A percentile compares a stretch with the other conserved stretches of the same genome.
Evolutionary conservation across 2,329 filamentous ascomycete genomes (phyloP).

Genomic region (Ambrosiella xylebori): DNA sequence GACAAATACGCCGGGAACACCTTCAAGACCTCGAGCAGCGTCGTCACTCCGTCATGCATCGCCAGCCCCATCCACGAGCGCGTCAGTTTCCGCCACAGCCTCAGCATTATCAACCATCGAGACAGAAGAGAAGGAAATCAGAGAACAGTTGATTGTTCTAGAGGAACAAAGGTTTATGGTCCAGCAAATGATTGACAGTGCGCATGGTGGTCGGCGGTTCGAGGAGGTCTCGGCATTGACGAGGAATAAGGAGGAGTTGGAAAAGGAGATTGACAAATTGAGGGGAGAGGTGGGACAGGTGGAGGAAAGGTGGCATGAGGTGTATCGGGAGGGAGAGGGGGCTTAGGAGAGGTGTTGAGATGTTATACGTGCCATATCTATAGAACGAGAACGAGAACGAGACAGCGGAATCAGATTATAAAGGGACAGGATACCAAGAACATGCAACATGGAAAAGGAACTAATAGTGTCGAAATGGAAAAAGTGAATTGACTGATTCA

Average conservation of each 20-base stretch:
- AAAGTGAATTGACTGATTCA: too few relatives aligned
- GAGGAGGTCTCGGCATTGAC: constrained; percentile 72
- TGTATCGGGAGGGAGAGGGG: constrained; percentile 9
- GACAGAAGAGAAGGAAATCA: constrained; percentile 64
- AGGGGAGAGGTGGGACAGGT: constrained; percentile 48
- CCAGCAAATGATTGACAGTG: constrained; percentile 63
- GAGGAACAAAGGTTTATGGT: constrained; percentile 89
- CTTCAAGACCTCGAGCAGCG: too few relatives aligned
- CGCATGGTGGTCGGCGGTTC: constrained; percentile 59
- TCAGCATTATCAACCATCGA: constrained; percentile 38
- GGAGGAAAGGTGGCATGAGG: constrained; percentile 27
- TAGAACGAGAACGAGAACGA: not conserved
- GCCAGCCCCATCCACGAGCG: constrained; percentile 6
- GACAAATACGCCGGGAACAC: too few relatives aligned
- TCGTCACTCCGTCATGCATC: too few relatives aligned
- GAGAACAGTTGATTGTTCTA: constrained; percentile 64
- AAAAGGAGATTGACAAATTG: constrained; percentile 54
- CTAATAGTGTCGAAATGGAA: too few relatives aligned
- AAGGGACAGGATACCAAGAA: not conserved
- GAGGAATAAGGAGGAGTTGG: constrained; percentile 67
- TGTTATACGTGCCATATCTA: not conserved
- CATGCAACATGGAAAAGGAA: too few relatives aligned
- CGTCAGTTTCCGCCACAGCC: constrained; percentile 15
- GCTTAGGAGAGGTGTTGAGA: not conserved
- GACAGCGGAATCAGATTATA: not conserved